Percentiles rank a stretch among this genome's conserved stretches.
These are phyloP conservation scores for Huntiella abstrusa DNA, from an alignment of 2,329 filamentous ascomycete genomes.

Conservation along the genomic window DNA sequence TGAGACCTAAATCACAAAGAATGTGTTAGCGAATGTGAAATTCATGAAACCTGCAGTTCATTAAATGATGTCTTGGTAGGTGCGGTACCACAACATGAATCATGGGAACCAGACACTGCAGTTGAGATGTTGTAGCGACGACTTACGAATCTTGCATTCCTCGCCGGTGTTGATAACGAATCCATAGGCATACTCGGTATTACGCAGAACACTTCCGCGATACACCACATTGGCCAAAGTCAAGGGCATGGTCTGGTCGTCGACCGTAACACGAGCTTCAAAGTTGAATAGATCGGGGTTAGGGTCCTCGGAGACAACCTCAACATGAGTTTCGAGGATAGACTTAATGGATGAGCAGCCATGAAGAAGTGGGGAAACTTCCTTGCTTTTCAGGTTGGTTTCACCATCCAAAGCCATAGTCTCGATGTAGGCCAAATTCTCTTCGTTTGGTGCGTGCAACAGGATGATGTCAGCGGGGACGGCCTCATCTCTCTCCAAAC, in stretches of 20 bases:
- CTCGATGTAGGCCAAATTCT: conserved; percentile 64
- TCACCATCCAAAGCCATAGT: conserved; percentile 74
- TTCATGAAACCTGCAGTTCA: background rate
- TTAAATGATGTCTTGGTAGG: background rate
- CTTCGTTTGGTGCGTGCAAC: conserved; percentile 57
- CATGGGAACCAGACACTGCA: background rate
- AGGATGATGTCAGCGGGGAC: conserved; percentile 71
- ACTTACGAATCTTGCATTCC: conserved; percentile 63
- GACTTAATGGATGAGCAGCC: conserved; percentile 34
- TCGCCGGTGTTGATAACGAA: conserved; percentile 78
- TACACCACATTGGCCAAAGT: conserved; percentile 72
- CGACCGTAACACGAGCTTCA: conserved; percentile 45
- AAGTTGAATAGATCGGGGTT: conserved; percentile 64
- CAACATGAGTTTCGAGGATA: conserved; percentile 35
- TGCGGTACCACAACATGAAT: too few species aligned
- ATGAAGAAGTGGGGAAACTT: conserved; percentile 41
- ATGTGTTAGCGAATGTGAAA: background rate
- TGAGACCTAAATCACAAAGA: conserved; percentile 33
- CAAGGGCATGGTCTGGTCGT: conserved; percentile 43
- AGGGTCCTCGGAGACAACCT: conserved; percentile 57
- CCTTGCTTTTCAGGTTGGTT: conserved; percentile 64
- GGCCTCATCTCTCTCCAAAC: conserved; percentile 48
- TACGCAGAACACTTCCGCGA: conserved; percentile 67
- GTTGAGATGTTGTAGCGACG: too few species aligned
- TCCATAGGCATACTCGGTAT: conserved; percentile 55